phyloP scores from a whole-genome alignment of 345 rosid species.

The Geranium brycei region DNA sequence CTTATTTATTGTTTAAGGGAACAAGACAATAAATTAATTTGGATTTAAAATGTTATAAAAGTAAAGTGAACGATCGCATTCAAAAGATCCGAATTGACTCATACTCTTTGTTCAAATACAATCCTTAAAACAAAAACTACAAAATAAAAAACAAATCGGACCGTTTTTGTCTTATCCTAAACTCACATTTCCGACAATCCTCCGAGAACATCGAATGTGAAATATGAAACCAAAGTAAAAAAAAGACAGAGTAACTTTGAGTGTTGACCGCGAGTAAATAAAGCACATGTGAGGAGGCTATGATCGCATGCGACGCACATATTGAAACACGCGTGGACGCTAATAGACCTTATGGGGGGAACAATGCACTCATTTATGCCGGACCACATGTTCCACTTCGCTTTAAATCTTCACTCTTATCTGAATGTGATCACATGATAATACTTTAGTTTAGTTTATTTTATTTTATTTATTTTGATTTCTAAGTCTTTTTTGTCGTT shows the following conservation, averaged over 20 bases:
- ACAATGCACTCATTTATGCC: slow-evolving; percentile 14
- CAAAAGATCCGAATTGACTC: no score
- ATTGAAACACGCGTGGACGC: no score
- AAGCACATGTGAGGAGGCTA: background rate
- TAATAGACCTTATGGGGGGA: background rate
- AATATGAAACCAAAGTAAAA: slow-evolving; percentile 4
- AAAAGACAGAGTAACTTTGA: slow-evolving; percentile 1
- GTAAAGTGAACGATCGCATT: no score
- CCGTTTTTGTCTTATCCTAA: no score
- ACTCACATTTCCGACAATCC: no score
- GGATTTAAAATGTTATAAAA: no score
- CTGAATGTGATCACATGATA: slow-evolving; percentile 14
- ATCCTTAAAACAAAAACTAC: no score
- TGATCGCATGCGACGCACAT: slow-evolving; percentile 4
- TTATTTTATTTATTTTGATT: background rate
- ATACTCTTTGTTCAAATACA: no score
- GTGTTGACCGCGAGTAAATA: no score
- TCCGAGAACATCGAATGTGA: background rate
- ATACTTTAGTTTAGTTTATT: background rate
- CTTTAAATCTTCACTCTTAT: slow-evolving; percentile 11
- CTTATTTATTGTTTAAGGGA: no score
- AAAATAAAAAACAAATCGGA: no score
- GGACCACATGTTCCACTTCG: slow-evolving; percentile 21
- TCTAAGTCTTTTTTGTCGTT: background rate
- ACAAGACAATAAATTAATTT: no score